phyloP scores from a whole-genome alignment of 768 basidiomycete species.

The Lactarius sanguifluus region DNA sequence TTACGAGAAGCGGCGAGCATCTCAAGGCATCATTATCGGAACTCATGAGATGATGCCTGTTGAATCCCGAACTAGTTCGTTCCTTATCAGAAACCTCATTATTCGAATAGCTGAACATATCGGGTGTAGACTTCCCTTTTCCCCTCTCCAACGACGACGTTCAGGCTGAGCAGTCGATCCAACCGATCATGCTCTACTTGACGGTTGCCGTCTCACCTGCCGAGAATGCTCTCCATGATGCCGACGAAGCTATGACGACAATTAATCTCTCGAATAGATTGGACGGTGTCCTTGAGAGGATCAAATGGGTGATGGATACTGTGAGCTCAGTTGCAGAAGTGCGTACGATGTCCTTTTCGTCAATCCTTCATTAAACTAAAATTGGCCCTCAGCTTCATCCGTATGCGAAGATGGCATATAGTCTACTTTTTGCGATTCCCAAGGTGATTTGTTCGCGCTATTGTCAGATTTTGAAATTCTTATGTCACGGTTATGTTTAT shows the following conservation, averaged over 20 bases:
- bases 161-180: not conserved
- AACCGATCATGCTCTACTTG: not conserved
- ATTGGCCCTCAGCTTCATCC: not conserved
- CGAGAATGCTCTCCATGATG: not conserved
- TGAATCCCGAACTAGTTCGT: not conserved
- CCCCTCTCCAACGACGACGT: not conserved
- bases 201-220: not conserved
- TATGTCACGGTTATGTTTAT: not conserved
- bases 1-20: not conserved
- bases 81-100: not conserved
- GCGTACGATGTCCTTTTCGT: not conserved
- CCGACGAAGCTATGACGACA: not conserved
- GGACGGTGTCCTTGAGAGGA: not conserved
- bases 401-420: not conserved
- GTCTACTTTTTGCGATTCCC: not conserved
- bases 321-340: not conserved
- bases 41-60: not conserved
- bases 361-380: not conserved
- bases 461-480: not conserved
- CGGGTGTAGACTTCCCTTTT: not conserved
- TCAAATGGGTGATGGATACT: not conserved
- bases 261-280: not conserved
- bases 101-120: not conserved
- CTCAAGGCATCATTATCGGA: not conserved
- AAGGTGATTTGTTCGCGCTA: not conserved